phyloP scores from a whole-genome alignment of 805 yeast genomes.

The Allodekkera sacchari region DNA sequence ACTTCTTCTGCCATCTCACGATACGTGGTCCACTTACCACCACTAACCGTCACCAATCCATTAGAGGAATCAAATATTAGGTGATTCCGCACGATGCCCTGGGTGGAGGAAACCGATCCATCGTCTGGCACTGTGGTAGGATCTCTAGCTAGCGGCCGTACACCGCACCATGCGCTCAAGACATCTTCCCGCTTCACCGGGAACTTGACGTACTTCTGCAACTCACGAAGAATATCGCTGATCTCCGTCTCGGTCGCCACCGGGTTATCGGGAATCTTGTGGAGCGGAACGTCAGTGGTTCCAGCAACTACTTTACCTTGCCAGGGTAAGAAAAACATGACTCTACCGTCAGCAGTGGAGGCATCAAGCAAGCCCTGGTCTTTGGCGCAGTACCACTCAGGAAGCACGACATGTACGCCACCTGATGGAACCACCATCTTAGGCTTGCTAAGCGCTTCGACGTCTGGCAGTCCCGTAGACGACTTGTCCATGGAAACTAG shows the following conservation, averaged over 20 bases:
- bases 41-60: slow-evolving; percentile 82
- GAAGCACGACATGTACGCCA: slow-evolving; percentile 88
- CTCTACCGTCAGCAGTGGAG: slow-evolving; percentile 89
- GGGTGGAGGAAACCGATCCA: slow-evolving; percentile 43
- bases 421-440: slow-evolving; percentile 89
- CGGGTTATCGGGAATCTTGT: slow-evolving; percentile 64
- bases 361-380: slow-evolving; percentile 88
- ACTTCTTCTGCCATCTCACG: slow-evolving; percentile 97
- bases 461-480: slow-evolving; percentile 50
- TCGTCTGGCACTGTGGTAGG: slow-evolving; percentile 37
- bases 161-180: slow-evolving; percentile 93
- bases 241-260: slow-evolving; percentile 84
- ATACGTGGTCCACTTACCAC: slow-evolving; percentile 98
- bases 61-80: slow-evolving; percentile 58
- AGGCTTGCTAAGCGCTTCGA: slow-evolving; percentile 30
- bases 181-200: slow-evolving; percentile 88
- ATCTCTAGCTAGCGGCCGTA: slow-evolving; percentile 88
- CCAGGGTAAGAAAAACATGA: slow-evolving; percentile 96
- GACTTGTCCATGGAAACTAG: slow-evolving; percentile 80
- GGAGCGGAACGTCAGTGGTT: slow-evolving; percentile 87
- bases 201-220: slow-evolving; percentile 83
- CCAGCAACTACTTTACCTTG: slow-evolving; percentile 95
- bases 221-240: slow-evolving; percentile 75
- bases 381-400: slow-evolving; percentile 85
- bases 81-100: slow-evolving; percentile 87